Conservation (phyloP, 805 yeast species). For the Priceomyces fermenticarens region DNA sequence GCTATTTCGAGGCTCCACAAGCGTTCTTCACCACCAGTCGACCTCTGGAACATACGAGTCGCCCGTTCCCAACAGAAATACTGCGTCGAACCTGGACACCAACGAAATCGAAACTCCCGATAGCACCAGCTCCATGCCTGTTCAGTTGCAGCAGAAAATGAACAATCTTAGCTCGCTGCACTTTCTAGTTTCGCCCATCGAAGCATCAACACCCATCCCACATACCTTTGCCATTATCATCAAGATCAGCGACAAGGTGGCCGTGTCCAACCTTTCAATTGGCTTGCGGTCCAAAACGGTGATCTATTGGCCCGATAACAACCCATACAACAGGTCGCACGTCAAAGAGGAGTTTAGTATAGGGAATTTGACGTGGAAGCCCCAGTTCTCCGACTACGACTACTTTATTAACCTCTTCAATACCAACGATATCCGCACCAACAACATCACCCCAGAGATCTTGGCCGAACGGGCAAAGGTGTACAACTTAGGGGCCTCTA, state of each 20-base stretch:
- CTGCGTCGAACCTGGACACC: no score
- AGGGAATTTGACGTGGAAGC: slow-evolving; percentile 47
- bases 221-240: slow-evolving; percentile 53
- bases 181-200: slow-evolving; percentile 33
- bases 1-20: slow-evolving; percentile 20
- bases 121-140: slow-evolving; percentile 1
- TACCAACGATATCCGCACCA: slow-evolving; percentile 41
- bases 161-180: slow-evolving; percentile 29
- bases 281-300: slow-evolving; percentile 43
- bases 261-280: slow-evolving; percentile 34
- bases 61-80: no score
- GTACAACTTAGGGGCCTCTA: slow-evolving; percentile 22
- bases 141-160: slow-evolving; percentile 18
- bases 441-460: slow-evolving; percentile 40
- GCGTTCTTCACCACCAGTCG: background rate
- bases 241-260: slow-evolving; percentile 39
- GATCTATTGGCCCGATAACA: slow-evolving; percentile 54
- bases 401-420: slow-evolving; percentile 39
- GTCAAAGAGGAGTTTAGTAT: slow-evolving; percentile 47
- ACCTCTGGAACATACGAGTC: slow-evolving; percentile 1
- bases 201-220: slow-evolving; percentile 41
- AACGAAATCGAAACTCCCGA: background rate
- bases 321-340: slow-evolving; percentile 44
- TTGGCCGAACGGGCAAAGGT: slow-evolving; percentile 39
- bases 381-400: slow-evolving; percentile 42